Evolutionary conservation across 139 green algal genomes (phyloP), one percentile per base, ranked within the genome.

Genomic region (Raphidocelis subcapitata): DNA sequence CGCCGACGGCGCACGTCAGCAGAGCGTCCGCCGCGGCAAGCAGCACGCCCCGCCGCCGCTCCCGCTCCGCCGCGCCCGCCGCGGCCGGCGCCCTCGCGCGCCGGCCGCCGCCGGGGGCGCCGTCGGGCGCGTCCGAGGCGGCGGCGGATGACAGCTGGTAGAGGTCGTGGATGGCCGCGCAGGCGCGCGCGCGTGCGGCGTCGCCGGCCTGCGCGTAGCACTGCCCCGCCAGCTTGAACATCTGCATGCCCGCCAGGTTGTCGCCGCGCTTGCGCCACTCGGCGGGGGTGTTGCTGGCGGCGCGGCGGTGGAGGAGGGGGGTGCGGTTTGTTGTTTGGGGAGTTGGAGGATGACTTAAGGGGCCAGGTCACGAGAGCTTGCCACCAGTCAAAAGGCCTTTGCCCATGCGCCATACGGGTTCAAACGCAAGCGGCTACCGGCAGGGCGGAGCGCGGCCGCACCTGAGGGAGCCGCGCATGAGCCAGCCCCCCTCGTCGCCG

Each of bases 141-240:
- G n/a, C n/a, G n/a, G n/a, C n/a, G n/a, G n/a, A n/a, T 12, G 41
- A 49, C 41, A 49, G 41, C 41, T 8, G 8, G 41, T 20, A 49
- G 41, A 75, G 57, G 28, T 59, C 35, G 20, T 75, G 57, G 41
- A 68, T 68, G 23, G 69, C 69, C 21, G 36, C 56, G 23, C 66
- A 75, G 4, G 69, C 69, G 2, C 56, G 37, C 46, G 56, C 56
- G 21, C 69, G 56, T 28, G 67, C 14, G 3, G 54, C 41, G 36
- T 75, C 69, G 12, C 69, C 69, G 3, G 69, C 69, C 54, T 41
- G 66, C 37, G 28, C 69, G 33, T 75, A 75, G 44, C 69, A 75
- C 57, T 75, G 56, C 3, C 56, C 57, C 18, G 56, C 56, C 21
- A 69, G 41, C 57, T 67, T 52, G 56, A 75, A 75, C 49, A 75